Evolutionary conservation across 129 eudicot genomes (phyloP).

Genomic region (Oenanthe sinensis): DNA sequence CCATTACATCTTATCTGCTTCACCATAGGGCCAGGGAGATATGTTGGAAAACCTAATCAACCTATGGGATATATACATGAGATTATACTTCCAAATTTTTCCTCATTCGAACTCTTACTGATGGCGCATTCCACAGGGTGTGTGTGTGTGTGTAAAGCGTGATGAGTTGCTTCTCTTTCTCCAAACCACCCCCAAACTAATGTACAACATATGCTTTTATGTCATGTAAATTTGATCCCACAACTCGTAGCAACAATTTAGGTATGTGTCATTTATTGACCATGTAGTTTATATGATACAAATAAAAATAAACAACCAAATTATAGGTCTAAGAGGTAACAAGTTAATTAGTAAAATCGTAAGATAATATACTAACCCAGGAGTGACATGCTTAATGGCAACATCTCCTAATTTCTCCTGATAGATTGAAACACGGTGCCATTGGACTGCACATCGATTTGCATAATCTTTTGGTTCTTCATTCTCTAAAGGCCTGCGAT

Average conservation of each 20-base stretch:
- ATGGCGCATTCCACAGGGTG: not conserved
- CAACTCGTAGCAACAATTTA: not conserved
- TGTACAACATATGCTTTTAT: not conserved
- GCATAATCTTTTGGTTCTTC: slow-evolving; percentile 89
- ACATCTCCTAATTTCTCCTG: slow-evolving; percentile 63
- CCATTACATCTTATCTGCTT: not conserved
- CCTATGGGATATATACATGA: not conserved
- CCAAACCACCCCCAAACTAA: not conserved
- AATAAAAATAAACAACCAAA: not conserved
- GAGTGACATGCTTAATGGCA: slow-evolving; percentile 56
- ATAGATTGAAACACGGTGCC: slow-evolving; percentile 92
- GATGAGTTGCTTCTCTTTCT: not conserved
- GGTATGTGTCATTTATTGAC: not conserved
- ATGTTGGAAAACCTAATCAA: not conserved
- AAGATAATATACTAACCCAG: slow-evolving; percentile 43
- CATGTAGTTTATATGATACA: not conserved
- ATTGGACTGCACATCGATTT: slow-evolving; percentile 70
- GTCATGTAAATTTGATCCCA: not conserved
- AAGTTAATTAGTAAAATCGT: not conserved
- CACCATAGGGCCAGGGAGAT: not conserved
- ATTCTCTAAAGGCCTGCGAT: slow-evolving; percentile 65
- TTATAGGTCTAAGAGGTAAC: not conserved
- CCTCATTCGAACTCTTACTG: not conserved
- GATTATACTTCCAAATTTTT: not conserved
- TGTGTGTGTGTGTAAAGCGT: too few species aligned